phyloP scores from a whole-genome alignment of 2,329 filamentous ascomycete genomes.

The Periconia sp. region DNA sequence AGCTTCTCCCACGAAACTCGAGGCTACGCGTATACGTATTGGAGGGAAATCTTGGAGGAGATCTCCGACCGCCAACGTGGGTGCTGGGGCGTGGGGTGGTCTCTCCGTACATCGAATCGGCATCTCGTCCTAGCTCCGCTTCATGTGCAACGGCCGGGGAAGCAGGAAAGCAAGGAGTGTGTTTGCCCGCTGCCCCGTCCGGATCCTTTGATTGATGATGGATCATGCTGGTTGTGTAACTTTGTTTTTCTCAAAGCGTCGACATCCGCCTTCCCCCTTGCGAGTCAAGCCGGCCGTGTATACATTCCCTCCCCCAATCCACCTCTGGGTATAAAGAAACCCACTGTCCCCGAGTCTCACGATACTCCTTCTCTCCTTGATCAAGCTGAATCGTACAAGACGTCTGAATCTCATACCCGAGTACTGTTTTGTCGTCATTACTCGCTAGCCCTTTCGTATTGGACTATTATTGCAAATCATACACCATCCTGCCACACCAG shows the following conservation, averaged over 20 bases:
- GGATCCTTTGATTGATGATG: not conserved
- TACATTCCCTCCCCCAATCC: conserved; percentile 13
- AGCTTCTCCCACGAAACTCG: not conserved
- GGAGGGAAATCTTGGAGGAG: conserved; percentile 5
- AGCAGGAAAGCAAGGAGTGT: conserved; percentile 33
- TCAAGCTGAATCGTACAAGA: too few relatives aligned
- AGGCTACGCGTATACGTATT: not conserved
- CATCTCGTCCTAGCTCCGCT: conserved; percentile 18
- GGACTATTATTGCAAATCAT: conserved; percentile 17
- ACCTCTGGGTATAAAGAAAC: conserved; percentile 25
- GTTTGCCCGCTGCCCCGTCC: conserved; percentile 31
- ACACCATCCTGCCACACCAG: conserved; percentile 20
- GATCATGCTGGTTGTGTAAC: conserved; percentile 19
- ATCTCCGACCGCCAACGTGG: conserved; percentile 21
- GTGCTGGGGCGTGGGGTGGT: conserved; percentile 33
- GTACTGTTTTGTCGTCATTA: not conserved
- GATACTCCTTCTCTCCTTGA: conserved; percentile 7
- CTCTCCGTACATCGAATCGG: conserved; percentile 20
- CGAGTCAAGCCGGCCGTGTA: conserved; percentile 34
- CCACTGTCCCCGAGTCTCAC: conserved; percentile 12
- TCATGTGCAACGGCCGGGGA: conserved; percentile 28
- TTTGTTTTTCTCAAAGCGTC: conserved; percentile 34
- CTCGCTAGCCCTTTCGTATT: conserved; percentile 12
- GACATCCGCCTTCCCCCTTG: conserved; percentile 16
- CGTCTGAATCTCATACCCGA: not conserved